A percentile compares a stretch with the other conserved stretches of the same genome.
These are phyloP conservation scores for Trapa incisa DNA, from an alignment of 345 rosid genomes.

Conservation along the genomic window DNA sequence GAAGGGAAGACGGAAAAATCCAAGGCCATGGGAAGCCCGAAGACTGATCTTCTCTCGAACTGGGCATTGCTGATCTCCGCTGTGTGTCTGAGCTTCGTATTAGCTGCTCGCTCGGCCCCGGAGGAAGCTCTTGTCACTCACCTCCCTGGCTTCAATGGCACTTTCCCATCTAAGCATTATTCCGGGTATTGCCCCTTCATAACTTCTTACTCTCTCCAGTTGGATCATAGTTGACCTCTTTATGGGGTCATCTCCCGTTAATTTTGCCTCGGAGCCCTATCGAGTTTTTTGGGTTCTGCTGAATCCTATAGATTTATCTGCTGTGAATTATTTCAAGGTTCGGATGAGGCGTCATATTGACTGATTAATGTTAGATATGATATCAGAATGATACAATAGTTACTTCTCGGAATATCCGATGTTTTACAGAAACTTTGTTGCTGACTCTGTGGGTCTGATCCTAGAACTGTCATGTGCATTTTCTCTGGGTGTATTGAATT, in stretches of 20 bases:
- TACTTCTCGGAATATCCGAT: neutral
- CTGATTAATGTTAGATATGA: neutral
- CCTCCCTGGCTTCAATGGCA: slow-evolving; percentile 55
- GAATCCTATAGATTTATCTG: neutral
- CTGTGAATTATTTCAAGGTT: neutral
- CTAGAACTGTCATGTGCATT: neutral
- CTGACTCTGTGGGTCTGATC: neutral
- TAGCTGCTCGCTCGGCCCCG: slow-evolving; percentile 36
- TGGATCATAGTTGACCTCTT: neutral
- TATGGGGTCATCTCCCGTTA: neutral
- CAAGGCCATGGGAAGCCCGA: slow-evolving; percentile 20
- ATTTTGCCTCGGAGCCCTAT: neutral
- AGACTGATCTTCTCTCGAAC: slow-evolving; percentile 8
- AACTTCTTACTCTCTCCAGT: too few species aligned
- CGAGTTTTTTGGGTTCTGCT: neutral
- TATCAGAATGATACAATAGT: neutral
- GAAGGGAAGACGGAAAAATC: neutral
- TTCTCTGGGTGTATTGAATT: neutral
- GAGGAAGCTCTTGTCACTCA: slow-evolving; percentile 38
- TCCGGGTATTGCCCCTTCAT: slow-evolving; percentile 38
- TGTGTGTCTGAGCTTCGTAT: slow-evolving; percentile 13
- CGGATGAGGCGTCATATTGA: neutral
- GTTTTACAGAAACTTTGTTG: neutral
- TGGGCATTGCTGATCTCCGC: slow-evolving; percentile 5
- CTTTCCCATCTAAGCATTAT: slow-evolving; percentile 71